These are phyloP conservation scores for Tylopilus vinaceipallidus DNA, from an alignment of 768 basidiomycete species.

Conservation along the genomic window DNA sequence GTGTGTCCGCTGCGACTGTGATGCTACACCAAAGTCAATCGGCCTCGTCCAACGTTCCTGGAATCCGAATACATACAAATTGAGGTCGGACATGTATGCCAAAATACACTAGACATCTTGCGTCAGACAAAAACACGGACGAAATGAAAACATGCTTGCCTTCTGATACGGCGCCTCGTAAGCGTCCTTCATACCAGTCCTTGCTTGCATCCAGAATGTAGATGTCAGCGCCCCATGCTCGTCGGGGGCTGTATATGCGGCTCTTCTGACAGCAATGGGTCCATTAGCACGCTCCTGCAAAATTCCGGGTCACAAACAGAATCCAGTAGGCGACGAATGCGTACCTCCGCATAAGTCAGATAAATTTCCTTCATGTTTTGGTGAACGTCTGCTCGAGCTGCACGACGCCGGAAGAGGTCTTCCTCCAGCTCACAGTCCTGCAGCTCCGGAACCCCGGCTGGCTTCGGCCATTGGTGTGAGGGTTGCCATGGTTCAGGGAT, in stretches of 20 bases:
- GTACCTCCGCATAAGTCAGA: conserved; percentile 28
- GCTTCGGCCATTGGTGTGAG: conserved; percentile 65
- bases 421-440: conserved; percentile 67
- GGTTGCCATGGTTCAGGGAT: conserved; percentile 76
- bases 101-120: conserved; percentile 61
- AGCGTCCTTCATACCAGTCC: conserved; percentile 49
- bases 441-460: conserved; percentile 48
- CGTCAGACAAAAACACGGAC: conserved; percentile 2
- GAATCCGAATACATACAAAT: conserved; percentile 58
- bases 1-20: conserved; percentile 47
- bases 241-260: conserved; percentile 40
- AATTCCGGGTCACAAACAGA: conserved; percentile 28
- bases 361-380: conserved; percentile 34
- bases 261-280: conserved; percentile 65
- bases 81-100: conserved; percentile 73
- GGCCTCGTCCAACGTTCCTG: neutral
- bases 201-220: conserved; percentile 82
- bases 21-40: conserved; percentile 44
- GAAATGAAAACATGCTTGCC: conserved; percentile 34
- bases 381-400: conserved; percentile 31
- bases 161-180: conserved; percentile 78
- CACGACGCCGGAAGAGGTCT: conserved; percentile 31
- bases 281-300: conserved; percentile 62
- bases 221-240: conserved; percentile 49
- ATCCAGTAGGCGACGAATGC: conserved; percentile 16